These are phyloP conservation scores for Fusarium sp. DNA, from an alignment of 2,329 filamentous ascomycete genomes.

Conservation along the genomic window DNA sequence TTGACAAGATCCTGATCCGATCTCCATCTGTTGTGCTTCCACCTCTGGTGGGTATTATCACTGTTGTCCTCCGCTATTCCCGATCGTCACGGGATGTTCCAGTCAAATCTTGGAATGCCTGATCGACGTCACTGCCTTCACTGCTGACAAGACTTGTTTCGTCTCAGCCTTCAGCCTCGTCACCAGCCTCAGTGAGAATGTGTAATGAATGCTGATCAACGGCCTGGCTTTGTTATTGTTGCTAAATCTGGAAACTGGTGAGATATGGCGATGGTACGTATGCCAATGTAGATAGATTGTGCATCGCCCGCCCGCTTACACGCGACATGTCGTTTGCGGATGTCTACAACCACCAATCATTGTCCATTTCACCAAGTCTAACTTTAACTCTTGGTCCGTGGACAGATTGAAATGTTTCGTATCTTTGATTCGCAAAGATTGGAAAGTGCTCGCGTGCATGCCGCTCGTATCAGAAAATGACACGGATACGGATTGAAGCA, in stretches of 20 bases:
- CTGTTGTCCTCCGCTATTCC: constrained; percentile 17
- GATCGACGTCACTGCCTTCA: constrained; percentile 34
- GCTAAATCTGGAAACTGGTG: constrained; percentile 27
- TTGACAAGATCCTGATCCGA: constrained; percentile 28
- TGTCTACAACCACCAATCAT: constrained; percentile 14
- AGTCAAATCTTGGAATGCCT: constrained; percentile 9
- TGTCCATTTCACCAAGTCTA: background rate
- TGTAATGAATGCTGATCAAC: background rate
- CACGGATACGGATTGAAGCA: constrained; percentile 7
- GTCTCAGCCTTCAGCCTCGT: constrained; percentile 36
- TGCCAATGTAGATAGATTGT: constrained; percentile 4
- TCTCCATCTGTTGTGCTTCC: constrained; percentile 4
- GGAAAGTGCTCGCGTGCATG: constrained; percentile 43
- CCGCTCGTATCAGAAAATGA: constrained; percentile 21
- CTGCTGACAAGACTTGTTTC: constrained; percentile 30
- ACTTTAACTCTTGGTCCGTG: constrained; percentile 32
- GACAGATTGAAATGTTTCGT: constrained; percentile 19
- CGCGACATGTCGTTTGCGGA: constrained; percentile 29
- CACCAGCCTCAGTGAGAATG: constrained; percentile 22
- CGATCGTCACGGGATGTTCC: constrained; percentile 26
- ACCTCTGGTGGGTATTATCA: constrained; percentile 25
- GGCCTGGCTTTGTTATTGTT: constrained; percentile 4
- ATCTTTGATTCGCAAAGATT: constrained; percentile 11
- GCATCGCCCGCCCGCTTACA: constrained; percentile 27
- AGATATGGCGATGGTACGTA: background rate